Evolutionary conservation across 139 green algal species (phyloP), one percentile per base, ranked within the genome.

Genomic region (Chlamydomonas sp.): DNA sequence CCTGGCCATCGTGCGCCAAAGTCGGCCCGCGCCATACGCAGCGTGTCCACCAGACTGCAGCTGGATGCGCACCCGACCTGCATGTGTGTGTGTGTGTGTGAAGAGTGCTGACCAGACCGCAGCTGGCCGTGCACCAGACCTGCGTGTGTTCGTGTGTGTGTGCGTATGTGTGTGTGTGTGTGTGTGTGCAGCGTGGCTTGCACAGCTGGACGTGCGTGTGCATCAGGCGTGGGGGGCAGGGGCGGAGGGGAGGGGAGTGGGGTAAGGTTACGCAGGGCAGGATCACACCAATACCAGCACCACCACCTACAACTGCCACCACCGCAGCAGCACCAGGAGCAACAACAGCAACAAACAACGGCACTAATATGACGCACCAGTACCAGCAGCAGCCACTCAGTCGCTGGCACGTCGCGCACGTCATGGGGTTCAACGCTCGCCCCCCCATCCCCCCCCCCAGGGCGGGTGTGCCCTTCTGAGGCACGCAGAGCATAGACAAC

Each of bases 1-100:
- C 29, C 33, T 29, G 59, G 59, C 59, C 59, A 66, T 3, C 29
- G 22, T 30, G 4, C 6, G 59, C 26, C n/a, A 30, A 66, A 66
- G 29, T 66, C 59, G 33, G 16, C n/a, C 8, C 33, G 31, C 8
- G 59, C 59, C 59, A 66, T 66, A 5, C 29, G n/a, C 26, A 66
- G 33, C 59, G 43, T 33, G 59, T 66, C 59, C 59, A 66, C 59
- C 33, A 66, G 33, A 3, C 20, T 38, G 13, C 39, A 29, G n/a
- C 8, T 33, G 16, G 59, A 39, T 20, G 29, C 59, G 31, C 43
- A 33, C 50, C 5, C 10, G 39, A n/a, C n/a, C n/a, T n/a, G n/a
- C n/a, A n/a, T n/a, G n/a, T n/a, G n/a, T n/a, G n/a, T n/a, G n/a
- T n/a, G n/a, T n/a, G 39, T 50, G 39, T 50, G 39, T 13, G 39